These are phyloP conservation scores for Lunasporangiospora selenospora DNA, from an alignment of 192 early-diverging fungal species.

Conservation along the genomic window DNA sequence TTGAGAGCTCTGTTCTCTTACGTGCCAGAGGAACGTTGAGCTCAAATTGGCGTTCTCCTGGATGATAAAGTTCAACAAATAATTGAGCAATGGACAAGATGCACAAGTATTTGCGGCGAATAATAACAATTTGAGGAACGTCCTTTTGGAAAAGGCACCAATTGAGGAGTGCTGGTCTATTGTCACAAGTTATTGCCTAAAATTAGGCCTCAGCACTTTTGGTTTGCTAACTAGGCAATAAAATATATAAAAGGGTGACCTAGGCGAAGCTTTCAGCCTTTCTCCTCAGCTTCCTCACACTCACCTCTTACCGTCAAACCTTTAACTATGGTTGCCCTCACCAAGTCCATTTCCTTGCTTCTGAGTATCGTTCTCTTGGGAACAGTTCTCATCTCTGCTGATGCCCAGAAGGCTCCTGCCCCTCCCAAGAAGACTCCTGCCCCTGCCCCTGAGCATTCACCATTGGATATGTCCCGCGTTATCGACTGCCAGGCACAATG, in stretches of 20 bases:
- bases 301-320: slow-evolving; percentile 2
- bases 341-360: slow-evolving; percentile 24
- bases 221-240: not conserved
- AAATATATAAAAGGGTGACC: slow-evolving; percentile 7
- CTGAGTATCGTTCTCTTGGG: slow-evolving; percentile 25
- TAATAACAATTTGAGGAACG: too few species aligned
- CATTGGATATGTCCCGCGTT: slow-evolving; percentile 22
- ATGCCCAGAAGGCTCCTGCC: slow-evolving; percentile 17
- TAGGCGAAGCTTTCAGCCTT: not conserved
- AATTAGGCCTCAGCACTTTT: too few species aligned
- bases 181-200: too few species aligned
- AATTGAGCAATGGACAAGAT: too few species aligned
- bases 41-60: too few species aligned
- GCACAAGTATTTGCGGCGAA: too few species aligned
- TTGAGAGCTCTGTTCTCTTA: too few species aligned
- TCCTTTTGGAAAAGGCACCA: too few species aligned
- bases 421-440: not conserved
- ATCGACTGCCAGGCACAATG: slow-evolving; percentile 41
- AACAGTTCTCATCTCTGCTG: slow-evolving; percentile 19
- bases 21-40: too few species aligned
- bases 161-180: too few species aligned
- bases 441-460: not conserved
- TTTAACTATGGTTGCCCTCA: slow-evolving; percentile 29
- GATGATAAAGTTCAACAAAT: too few species aligned
- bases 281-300: slow-evolving; percentile 4